A percentile compares a stretch with the other conserved stretches of the same genome.
Evolutionary conservation across 164 flowering plant genomes (phyloP).

Genomic region (Protea cynaroides): DNA sequence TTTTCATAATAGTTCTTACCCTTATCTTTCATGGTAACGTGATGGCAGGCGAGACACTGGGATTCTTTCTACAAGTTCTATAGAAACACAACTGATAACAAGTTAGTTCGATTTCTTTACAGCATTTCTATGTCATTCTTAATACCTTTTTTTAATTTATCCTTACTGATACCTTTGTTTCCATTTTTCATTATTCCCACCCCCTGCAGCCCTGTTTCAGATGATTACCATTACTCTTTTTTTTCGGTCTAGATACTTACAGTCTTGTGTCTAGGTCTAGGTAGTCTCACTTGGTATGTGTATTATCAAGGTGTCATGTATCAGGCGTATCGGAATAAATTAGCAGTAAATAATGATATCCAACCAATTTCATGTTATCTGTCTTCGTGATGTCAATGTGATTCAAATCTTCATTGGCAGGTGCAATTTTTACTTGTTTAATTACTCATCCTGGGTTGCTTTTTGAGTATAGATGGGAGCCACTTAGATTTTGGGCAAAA

Average conservation of each 20-base stretch:
- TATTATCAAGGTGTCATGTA: too few relatives aligned
- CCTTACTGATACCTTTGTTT: background rate
- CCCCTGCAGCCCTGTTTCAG: too few relatives aligned
- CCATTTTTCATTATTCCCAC: background rate
- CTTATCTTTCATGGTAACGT: constrained; percentile 11
- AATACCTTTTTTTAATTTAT: background rate
- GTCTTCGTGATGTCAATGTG: too few relatives aligned
- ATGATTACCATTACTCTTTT: background rate
- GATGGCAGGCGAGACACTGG: constrained; percentile 84
- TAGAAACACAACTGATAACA: constrained; percentile 91
- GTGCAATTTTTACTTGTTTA: too few relatives aligned
- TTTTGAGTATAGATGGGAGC: too few relatives aligned
- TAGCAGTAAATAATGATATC: too few relatives aligned
- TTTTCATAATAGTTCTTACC: constrained; percentile 1
- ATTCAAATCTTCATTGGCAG: too few relatives aligned
- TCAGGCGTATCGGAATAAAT: too few relatives aligned
- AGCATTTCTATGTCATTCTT: background rate
- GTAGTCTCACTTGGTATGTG: too few relatives aligned
- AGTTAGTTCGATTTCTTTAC: constrained; percentile 33
- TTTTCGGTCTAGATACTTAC: background rate
- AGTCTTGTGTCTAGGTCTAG: background rate
- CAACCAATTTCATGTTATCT: too few relatives aligned
- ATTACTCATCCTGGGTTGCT: too few relatives aligned
- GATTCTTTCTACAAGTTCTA: constrained; percentile 88
- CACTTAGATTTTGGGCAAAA: too few relatives aligned